Percentiles rank a stretch among this genome's conserved stretches.
Evolutionary conservation across 2,329 filamentous ascomycete species (phyloP).

Genomic region (Aspergillus sp.): DNA sequence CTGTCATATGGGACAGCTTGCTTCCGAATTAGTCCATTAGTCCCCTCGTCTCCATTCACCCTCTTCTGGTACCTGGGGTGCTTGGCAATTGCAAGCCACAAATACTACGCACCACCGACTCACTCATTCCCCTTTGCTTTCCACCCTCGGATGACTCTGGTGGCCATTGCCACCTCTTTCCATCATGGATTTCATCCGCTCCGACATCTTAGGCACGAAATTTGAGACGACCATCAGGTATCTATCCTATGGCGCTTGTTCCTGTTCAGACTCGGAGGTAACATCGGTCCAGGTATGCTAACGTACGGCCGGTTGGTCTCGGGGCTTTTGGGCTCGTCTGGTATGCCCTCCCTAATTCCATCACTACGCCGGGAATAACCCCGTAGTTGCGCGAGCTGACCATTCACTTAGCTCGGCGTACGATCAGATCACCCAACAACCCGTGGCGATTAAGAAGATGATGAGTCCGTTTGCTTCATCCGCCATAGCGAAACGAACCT

Average conservation of each 20-base stretch:
- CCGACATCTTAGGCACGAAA: slow-evolving; percentile 98
- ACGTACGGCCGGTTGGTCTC: slow-evolving; percentile 98
- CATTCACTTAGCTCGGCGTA: slow-evolving; percentile 75
- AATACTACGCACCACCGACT: too few species aligned
- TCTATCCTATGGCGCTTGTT: slow-evolving; percentile 7
- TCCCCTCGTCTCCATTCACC: too few species aligned
- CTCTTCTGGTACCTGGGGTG: too few species aligned
- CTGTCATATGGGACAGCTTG: not conserved
- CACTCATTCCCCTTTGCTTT: too few species aligned
- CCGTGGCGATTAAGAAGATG: slow-evolving; percentile 99
- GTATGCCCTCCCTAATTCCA: slow-evolving; percentile 49
- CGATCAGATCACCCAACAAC: slow-evolving; percentile 93
- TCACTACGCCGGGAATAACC: not conserved
- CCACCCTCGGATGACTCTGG: not conserved
- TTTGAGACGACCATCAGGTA: slow-evolving; percentile 99
- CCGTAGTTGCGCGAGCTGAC: slow-evolving; percentile 3
- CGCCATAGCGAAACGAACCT: slow-evolving; percentile 93
- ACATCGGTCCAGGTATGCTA: slow-evolving; percentile 71
- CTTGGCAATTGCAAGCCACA: not conserved
- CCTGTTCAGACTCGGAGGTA: slow-evolving; percentile 13
- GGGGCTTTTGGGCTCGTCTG: slow-evolving; percentile 97
- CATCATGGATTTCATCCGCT: slow-evolving; percentile 96
- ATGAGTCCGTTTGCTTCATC: slow-evolving; percentile 99
- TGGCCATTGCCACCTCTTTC: not conserved
- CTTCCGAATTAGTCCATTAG: not conserved